phyloP scores from a whole-genome alignment of 2,329 filamentous ascomycete species.

The Aspergillus intermedius region DNA sequence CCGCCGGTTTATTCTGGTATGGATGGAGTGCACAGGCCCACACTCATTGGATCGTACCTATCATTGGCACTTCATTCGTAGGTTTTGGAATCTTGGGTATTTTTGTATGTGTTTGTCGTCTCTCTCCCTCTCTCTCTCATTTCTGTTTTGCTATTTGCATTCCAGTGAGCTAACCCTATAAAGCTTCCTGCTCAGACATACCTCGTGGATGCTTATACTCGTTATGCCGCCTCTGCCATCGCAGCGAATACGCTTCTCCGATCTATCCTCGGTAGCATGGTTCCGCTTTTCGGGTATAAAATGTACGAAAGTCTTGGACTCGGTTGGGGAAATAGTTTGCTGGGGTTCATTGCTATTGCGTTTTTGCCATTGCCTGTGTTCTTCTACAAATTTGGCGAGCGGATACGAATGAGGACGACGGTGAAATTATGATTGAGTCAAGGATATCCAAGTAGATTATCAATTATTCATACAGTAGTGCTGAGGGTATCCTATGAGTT shows the following conservation, averaged over 20 bases:
- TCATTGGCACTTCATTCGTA: slow-evolving; percentile 42
- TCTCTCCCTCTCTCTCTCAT: slow-evolving; percentile 31
- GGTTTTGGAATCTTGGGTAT: slow-evolving; percentile 26
- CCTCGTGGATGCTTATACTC: slow-evolving; percentile 33
- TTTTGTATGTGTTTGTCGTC: slow-evolving; percentile 26
- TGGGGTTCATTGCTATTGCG: slow-evolving; percentile 20
- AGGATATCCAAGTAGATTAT: too few species aligned
- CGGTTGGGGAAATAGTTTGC: slow-evolving; percentile 35
- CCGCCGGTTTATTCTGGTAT: slow-evolving; percentile 43
- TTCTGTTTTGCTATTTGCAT: too few species aligned
- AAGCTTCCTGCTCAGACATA: slow-evolving; percentile 16
- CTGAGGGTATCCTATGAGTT: neutral
- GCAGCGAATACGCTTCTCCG: slow-evolving; percentile 41
- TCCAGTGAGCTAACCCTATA: too few species aligned
- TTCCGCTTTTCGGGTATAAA: slow-evolving; percentile 42
- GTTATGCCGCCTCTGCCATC: slow-evolving; percentile 42
- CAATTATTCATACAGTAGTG: neutral
- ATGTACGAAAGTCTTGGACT: slow-evolving; percentile 30
- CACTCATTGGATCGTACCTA: slow-evolving; percentile 42
- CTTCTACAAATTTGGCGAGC: neutral
- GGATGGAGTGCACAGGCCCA: slow-evolving; percentile 42
- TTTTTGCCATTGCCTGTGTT: neutral
- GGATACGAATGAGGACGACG: neutral
- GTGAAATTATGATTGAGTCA: neutral
- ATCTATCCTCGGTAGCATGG: slow-evolving; percentile 42